Percentiles rank a stretch among this genome's conserved stretches.
Conservation (phyloP, 73 alveolate genomes). For the Effrenium voratum region DNA sequence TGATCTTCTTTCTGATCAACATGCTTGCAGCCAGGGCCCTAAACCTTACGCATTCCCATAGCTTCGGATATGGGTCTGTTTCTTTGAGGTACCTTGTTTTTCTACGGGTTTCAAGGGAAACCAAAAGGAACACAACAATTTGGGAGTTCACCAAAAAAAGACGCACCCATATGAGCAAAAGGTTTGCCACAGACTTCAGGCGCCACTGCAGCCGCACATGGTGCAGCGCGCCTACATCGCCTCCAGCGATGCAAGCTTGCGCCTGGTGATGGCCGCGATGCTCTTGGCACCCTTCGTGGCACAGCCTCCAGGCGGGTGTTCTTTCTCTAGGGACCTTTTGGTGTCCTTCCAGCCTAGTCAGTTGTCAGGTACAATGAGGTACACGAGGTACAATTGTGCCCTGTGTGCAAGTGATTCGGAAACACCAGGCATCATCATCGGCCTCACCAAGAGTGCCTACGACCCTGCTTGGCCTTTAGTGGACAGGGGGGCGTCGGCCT, state of each 20-base stretch:
- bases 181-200: neutral
- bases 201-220: constrained; percentile 87
- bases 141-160: neutral
- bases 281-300: constrained; percentile 71
- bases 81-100: no score
- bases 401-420: no score
- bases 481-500: constrained; percentile 66
- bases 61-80: no score
- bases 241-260: constrained; percentile 49
- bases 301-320: constrained; percentile 84
- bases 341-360: no score
- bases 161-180: neutral
- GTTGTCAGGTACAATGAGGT: no score
- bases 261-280: constrained; percentile 85
- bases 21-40: neutral
- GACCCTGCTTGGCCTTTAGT: constrained; percentile 40
- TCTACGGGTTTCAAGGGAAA: no score
- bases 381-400: no score
- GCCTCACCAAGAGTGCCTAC: constrained; percentile 74
- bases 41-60: no score
- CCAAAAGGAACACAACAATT: no score
- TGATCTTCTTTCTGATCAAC: constrained; percentile 49
- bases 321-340: no score
- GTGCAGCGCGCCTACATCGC: constrained; percentile 90
- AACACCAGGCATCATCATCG: constrained; percentile 75